Base-by-base conservation (phyloP, 2,329 filamentous ascomycete species). In the Thelonectria blattea region DNA sequence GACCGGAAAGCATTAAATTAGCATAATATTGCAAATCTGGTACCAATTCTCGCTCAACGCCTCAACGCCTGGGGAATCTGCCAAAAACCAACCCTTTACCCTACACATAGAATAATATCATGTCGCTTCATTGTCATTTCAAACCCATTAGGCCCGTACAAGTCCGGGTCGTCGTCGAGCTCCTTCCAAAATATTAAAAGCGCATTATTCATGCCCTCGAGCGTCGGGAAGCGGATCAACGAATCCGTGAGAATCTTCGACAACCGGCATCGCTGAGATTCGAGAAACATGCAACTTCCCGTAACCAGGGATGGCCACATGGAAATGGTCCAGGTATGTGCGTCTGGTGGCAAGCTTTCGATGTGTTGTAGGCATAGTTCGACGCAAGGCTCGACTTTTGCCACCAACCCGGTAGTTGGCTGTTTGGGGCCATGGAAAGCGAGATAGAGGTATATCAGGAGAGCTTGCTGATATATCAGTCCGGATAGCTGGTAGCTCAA, bases 291-390 rank as follows among this genome's bases (percentile, higher is more conserved):
- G n/a, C 51, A 59, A 2, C 50, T 54, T 3, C 56, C 56, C 18
- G 42, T 54, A 2, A 59, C 51, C 0, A 59, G 45, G 18, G 51
- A 54, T 1, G 56, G 56, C 56, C 56, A 59, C 56, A 59, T 59
- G 15, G 56, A 59, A 20, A 50, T 59, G 6, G 56, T 59, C 56
- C 56, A 59, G 8, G 56, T 59, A 17, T 54, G 52, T 20, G 56
- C 56, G 30, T 54, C 56, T 1, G 51, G 50, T 6, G 56, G 50
- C 15, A 59, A n/a, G 9, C 45, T 50, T 43, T 59, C 56, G 6
- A 59, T 54, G 20, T 54, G 15, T 9, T 54, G 45, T 8, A 59
- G 14, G 18, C 56, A 59, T 14, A 45, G 37, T 37, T 59, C 56
- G 27, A 59, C 43, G 5, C 56, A 59, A 3, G 56, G 56, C 24